Conservation (phyloP, 768 basidiomycete species). For the Rhodosporidiobolus odoratus region DNA sequence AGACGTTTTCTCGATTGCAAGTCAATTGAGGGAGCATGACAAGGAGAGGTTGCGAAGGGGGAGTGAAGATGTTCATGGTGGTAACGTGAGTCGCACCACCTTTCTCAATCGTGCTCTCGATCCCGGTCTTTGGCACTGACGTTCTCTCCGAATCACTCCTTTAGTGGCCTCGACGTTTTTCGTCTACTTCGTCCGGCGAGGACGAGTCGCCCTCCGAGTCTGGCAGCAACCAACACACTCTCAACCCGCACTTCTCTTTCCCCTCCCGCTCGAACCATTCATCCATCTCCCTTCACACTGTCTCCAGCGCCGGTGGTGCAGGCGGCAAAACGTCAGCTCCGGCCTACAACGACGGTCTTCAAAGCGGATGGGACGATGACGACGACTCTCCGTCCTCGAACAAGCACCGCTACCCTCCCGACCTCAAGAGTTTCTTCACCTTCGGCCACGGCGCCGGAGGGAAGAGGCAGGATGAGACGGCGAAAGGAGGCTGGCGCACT, state of each 20-base stretch:
- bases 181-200: not conserved
- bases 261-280: not conserved
- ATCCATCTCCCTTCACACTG: slow-evolving; percentile 7
- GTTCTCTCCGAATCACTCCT: not conserved
- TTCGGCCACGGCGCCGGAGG: not conserved
- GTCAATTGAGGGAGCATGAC: slow-evolving; percentile 29
- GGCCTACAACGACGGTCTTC: not conserved
- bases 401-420: slow-evolving; percentile 2
- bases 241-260: slow-evolving; percentile 30
- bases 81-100: not conserved
- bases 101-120: not conserved
- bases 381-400: not conserved
- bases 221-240: not conserved
- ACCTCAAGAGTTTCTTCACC: slow-evolving; percentile 1
- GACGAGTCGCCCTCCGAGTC: slow-evolving; percentile 13
- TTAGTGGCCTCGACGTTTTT: slow-evolving; percentile 16
- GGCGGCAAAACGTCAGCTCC: slow-evolving; percentile 5
- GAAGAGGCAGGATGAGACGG: not conserved
- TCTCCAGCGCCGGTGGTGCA: not conserved
- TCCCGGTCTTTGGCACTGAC: not conserved
- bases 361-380: slow-evolving; percentile 19
- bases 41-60: slow-evolving; percentile 21
- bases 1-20: slow-evolving; percentile 29
- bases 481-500: slow-evolving; percentile 24
- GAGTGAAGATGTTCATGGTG: slow-evolving; percentile 2